phyloP scores from a whole-genome alignment of 2,329 filamentous ascomycete species.

The Fusarium albosuccineum region DNA sequence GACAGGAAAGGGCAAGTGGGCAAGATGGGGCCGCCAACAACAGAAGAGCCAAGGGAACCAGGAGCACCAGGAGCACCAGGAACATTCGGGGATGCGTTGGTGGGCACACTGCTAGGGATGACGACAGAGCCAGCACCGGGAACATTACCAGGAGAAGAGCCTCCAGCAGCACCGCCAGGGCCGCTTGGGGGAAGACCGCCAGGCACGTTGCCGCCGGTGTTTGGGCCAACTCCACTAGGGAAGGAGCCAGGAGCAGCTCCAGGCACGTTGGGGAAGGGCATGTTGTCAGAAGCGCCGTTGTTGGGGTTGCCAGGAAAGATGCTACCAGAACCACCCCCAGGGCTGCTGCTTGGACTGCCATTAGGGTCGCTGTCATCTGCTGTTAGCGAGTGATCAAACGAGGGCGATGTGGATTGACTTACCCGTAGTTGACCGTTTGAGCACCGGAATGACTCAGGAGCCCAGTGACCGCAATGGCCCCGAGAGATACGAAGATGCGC shows the following conservation, averaged over 20 bases:
- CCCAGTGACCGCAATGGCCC: slow-evolving; percentile 53
- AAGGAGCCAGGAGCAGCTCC: slow-evolving; percentile 33
- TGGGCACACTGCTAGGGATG: slow-evolving; percentile 25
- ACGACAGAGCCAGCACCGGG: slow-evolving; percentile 31
- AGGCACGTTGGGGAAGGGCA: slow-evolving; percentile 27
- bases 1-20: slow-evolving; percentile 56
- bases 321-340: slow-evolving; percentile 25
- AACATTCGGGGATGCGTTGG: slow-evolving; percentile 18
- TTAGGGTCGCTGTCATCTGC: slow-evolving; percentile 24
- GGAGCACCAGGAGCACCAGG: slow-evolving; percentile 14
- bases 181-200: slow-evolving; percentile 25
- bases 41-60: slow-evolving; percentile 11
- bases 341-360: slow-evolving; percentile 21
- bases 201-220: slow-evolving; percentile 24
- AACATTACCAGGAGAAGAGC: slow-evolving; percentile 15
- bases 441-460: slow-evolving; percentile 50
- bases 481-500: slow-evolving; percentile 54
- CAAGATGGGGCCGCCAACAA: slow-evolving; percentile 21
- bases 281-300: slow-evolving; percentile 28
- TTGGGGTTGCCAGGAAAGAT: slow-evolving; percentile 28
- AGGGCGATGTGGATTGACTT: slow-evolving; percentile 29
- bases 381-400: slow-evolving; percentile 23
- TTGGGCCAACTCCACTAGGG: slow-evolving; percentile 25
- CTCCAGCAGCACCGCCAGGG: slow-evolving; percentile 24
- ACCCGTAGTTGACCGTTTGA: slow-evolving; percentile 52